Evolutionary conservation across 331 rosid species (phyloP), one percentile per base, ranked within the genome.

Genomic region (Acacia concinna): DNA sequence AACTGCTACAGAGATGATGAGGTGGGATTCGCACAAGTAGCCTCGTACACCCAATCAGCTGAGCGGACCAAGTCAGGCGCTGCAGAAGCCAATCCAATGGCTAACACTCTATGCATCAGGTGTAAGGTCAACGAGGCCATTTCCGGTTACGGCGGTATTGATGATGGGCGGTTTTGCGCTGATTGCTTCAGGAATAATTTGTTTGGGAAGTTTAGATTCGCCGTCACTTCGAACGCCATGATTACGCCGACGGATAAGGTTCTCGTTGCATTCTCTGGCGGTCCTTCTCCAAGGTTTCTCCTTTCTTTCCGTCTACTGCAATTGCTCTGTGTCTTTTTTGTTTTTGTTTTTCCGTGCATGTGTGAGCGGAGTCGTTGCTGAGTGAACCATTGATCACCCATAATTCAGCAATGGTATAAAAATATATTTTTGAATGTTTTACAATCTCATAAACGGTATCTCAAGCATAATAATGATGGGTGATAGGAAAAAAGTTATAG

Each of bases 261-360:
- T 73, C 97, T 94, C 30, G 96, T 94, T 71, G 97, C 97, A 52
- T 94, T 94, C 88, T 94, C 98, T 1, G 98, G 97, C 2, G 98
- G 97, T 71, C 81, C 97, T 81, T 91, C 90, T 71, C 92, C 98
- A 71, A 94, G 98, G 98, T 94, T 4, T 30, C 11, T 49, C 56
- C 30, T 23, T 52, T 46, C 30, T 54, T 27, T 73, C 37, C 8
- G 14, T 56, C 15, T 20, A 2, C 40, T 7, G 46, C 65, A 32
- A 66, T 17, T 27, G 70, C 15, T 68, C 49, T n/a, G n/a, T n/a
- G n/a, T n/a, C n/a, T n/a, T n/a, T n/a, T n/a, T n/a, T n/a, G n/a
- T n/a, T 60, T 11, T 34, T 34, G 15, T 20, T 5, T 4, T 46
- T 46, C 14, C 17, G 6, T 15, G 51, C 4, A n/a, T n/a, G 54